phyloP scores from a whole-genome alignment of 768 basidiomycete species.

The Phanerochaete sordida region DNA sequence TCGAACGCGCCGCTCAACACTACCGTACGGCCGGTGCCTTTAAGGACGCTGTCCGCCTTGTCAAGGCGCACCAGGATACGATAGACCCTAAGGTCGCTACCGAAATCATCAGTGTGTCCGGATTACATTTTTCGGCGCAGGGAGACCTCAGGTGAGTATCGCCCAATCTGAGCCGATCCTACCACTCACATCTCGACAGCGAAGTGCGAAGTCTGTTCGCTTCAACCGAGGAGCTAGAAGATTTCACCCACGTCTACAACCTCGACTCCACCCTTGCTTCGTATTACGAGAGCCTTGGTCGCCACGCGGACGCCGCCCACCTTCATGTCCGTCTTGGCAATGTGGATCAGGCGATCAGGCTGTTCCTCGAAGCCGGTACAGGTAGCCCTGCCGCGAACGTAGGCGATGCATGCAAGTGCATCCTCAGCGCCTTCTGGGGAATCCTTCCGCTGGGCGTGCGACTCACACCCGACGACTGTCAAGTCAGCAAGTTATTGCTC shows the following conservation, averaged over 20 bases:
- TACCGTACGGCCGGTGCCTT: slow-evolving; percentile 47
- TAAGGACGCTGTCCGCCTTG: slow-evolving; percentile 48
- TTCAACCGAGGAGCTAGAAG: slow-evolving; percentile 42
- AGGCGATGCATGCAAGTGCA: slow-evolving; percentile 32
- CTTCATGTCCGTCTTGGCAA: slow-evolving; percentile 42
- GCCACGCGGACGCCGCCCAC: slow-evolving; percentile 48
- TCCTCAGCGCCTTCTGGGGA: slow-evolving; percentile 28
- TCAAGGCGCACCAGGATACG: slow-evolving; percentile 28
- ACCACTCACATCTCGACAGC: slow-evolving; percentile 28
- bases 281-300: slow-evolving; percentile 39
- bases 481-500: neutral
- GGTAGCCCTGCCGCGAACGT: slow-evolving; percentile 25
- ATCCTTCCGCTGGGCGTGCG: neutral
- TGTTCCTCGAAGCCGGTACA: slow-evolving; percentile 30
- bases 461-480: neutral
- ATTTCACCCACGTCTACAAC: slow-evolving; percentile 50
- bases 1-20: slow-evolving; percentile 36
- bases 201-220: slow-evolving; percentile 43
- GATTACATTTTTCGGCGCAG: neutral
- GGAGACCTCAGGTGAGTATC: neutral
- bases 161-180: too few species aligned
- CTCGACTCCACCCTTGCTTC: slow-evolving; percentile 47
- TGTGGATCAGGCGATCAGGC: slow-evolving; percentile 40
- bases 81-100: slow-evolving; percentile 27
- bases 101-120: neutral